Base-by-base conservation (phyloP, 805 yeast species). In the Starmerella scarabaei region DNA sequence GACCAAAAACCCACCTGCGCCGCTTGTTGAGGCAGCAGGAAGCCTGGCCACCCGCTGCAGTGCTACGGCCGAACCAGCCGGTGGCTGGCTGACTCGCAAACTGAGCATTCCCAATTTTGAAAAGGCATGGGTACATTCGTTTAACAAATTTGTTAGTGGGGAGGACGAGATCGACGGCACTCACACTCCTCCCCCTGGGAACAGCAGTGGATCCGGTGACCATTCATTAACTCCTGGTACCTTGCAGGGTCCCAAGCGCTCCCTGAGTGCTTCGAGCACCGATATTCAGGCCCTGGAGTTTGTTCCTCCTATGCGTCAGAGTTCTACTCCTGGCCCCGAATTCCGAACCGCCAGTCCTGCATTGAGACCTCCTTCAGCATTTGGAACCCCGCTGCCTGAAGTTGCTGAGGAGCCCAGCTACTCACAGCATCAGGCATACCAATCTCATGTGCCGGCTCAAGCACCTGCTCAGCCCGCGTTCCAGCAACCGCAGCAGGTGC, bases 41-140 rank as follows among this genome's bases (percentile, higher is more conserved):
- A 40, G 19, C 5, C 20, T 47, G 20, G 41, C 37, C 1, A 36
- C 24, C 4, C 48, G 59, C 14, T 37, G 56, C 15, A 37, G 44
- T 20, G 51, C 64, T 8, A 48, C 51, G 4, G 52, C 47, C 7
- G 37, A 47, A 5, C 33, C 46, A 3, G 39, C 52, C 2, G 69
- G 72, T 23, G 69, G 85, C 4, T 86, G 95, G 96, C 71, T 85
- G 48, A 78, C 82, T 12, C 50, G 61, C n/a, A 57, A 57, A 38
- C 48, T 62, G 21, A 53, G 55, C 20, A 75, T 77, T 52, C 66
- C 67, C 12, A 54, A 55, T 49, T 65, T 83, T 38, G 93, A 85
- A 50, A 79, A 74, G 54, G 77, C 84, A 39, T 83, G 94, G 94
- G 88, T 91, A 9, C 86, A 80, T 32, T 73, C 81, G 4, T 74